These are phyloP conservation scores for Amanita brunnescens DNA, from an alignment of 768 basidiomycete species.

Conservation along the genomic window DNA sequence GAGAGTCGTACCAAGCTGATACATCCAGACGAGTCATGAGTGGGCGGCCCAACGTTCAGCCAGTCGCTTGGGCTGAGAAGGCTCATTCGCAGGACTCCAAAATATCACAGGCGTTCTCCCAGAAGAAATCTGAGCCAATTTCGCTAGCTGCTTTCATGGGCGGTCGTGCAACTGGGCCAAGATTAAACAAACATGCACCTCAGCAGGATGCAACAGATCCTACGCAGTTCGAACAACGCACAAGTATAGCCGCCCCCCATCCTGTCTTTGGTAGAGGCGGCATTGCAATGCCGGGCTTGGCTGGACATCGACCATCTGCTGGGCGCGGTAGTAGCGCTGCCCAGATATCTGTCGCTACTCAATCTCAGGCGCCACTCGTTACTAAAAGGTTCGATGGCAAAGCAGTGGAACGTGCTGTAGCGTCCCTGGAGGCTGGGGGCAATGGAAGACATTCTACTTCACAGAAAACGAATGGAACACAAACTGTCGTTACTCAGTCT, in stretches of 20 bases:
- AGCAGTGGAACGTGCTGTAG: conserved; percentile 27
- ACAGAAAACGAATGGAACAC: conserved; percentile 30
- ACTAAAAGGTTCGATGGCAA: conserved; percentile 28
- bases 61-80: conserved; percentile 10
- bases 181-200: conserved; percentile 63
- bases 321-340: background rate
- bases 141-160: conserved; percentile 81
- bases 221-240: conserved; percentile 57
- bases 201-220: conserved; percentile 62
- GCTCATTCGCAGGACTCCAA: conserved; percentile 17
- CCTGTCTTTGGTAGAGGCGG: conserved; percentile 71
- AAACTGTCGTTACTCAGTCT: conserved; percentile 28
- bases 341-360: background rate
- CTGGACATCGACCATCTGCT: conserved; percentile 15
- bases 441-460: conserved; percentile 2
- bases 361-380: conserved; percentile 25
- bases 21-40: background rate
- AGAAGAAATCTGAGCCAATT: conserved; percentile 37
- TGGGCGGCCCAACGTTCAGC: background rate
- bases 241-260: conserved; percentile 45
- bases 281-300: conserved; percentile 71
- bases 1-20: background rate
- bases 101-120: conserved; percentile 9
- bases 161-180: conserved; percentile 65
- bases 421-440: conserved; percentile 29